Percentiles rank a stretch among this genome's conserved stretches.
Evolutionary conservation across 2,329 filamentous ascomycete genomes (phyloP).

Genomic region (Alternaria consortialis): DNA sequence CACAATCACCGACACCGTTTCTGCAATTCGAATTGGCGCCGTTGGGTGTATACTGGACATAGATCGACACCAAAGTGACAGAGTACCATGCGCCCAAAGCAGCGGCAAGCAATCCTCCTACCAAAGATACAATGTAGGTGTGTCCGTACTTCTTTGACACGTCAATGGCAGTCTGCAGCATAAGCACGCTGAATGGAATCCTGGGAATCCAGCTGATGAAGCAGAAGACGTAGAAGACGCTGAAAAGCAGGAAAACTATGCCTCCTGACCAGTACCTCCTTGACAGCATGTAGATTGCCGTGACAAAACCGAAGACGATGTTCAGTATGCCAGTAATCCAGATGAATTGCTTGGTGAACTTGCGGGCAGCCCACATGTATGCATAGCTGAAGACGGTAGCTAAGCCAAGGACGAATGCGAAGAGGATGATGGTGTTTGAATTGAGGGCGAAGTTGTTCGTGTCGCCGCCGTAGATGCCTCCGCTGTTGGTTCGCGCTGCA

Average conservation of each 20-base stretch:
- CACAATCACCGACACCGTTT: conserved; percentile 69
- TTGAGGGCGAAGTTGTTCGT: conserved; percentile 73
- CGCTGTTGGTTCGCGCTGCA: conserved; percentile 66
- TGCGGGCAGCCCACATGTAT: conserved; percentile 79
- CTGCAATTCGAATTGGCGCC: conserved; percentile 64
- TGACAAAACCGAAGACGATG: conserved; percentile 83
- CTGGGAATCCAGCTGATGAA: conserved; percentile 87
- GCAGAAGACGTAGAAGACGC: conserved; percentile 79
- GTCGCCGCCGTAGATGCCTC: conserved; percentile 75
- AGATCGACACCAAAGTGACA: conserved; percentile 85
- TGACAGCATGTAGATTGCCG: conserved; percentile 84
- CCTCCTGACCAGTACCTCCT: conserved; percentile 81
- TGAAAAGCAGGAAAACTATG: conserved; percentile 86
- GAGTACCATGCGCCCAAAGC: conserved; percentile 86
- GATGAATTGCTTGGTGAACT: conserved; percentile 89
- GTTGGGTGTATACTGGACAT: conserved; percentile 80
- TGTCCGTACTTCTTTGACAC: conserved; percentile 85
- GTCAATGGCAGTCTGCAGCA: conserved; percentile 87
- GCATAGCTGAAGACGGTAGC: conserved; percentile 77
- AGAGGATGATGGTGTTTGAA: conserved; percentile 86
- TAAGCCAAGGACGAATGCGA: conserved; percentile 77
- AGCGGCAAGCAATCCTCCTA: conserved; percentile 79
- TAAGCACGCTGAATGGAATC: conserved; percentile 89
- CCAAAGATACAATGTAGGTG: conserved; percentile 83
- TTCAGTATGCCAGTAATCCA: conserved; percentile 75